These are phyloP conservation scores for Neopestalotiopsis rosae DNA, from an alignment of 2,329 filamentous ascomycete species.

Conservation along the genomic window DNA sequence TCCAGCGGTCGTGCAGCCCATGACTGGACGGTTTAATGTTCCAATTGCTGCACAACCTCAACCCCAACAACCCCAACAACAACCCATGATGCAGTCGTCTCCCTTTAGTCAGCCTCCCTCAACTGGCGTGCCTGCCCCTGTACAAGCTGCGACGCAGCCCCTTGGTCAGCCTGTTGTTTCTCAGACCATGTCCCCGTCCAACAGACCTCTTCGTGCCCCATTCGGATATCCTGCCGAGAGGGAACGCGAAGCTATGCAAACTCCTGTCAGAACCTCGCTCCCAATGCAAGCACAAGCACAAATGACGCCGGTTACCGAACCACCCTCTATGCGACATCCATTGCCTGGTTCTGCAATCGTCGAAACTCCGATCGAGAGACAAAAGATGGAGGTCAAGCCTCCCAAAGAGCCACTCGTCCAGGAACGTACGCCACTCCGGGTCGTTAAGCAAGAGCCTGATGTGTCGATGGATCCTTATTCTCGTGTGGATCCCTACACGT, in stretches of 20 bases:
- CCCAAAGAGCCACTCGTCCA: constrained; percentile 38
- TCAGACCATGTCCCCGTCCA: constrained; percentile 53
- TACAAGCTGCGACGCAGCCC: constrained; percentile 40
- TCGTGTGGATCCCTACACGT: constrained; percentile 46
- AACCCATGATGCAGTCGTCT: constrained; percentile 28
- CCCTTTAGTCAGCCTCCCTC: constrained; percentile 35
- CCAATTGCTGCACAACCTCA: constrained; percentile 50
- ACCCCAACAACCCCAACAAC: constrained; percentile 41
- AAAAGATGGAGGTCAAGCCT: constrained; percentile 36
- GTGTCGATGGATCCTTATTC: constrained; percentile 41
- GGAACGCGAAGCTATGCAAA: constrained; percentile 36
- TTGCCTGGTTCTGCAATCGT: constrained; percentile 33
- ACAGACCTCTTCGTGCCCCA: constrained; percentile 50
- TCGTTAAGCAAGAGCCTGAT: constrained; percentile 57
- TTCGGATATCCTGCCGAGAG: constrained; percentile 51
- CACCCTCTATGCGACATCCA: constrained; percentile 33
- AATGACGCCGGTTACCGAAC: constrained; percentile 33
- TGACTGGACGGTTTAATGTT: constrained; percentile 49
- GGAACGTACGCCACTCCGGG: constrained; percentile 38
- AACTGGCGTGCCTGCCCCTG: constrained; percentile 28
- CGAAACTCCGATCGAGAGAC: constrained; percentile 37
- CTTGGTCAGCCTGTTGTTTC: constrained; percentile 40
- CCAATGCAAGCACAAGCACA: constrained; percentile 34
- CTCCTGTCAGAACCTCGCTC: constrained; percentile 37
- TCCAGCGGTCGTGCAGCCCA: constrained; percentile 40